phyloP scores from a whole-genome alignment of 495 filamentous ascomycete species.

The Aspergillus homomorphus region DNA sequence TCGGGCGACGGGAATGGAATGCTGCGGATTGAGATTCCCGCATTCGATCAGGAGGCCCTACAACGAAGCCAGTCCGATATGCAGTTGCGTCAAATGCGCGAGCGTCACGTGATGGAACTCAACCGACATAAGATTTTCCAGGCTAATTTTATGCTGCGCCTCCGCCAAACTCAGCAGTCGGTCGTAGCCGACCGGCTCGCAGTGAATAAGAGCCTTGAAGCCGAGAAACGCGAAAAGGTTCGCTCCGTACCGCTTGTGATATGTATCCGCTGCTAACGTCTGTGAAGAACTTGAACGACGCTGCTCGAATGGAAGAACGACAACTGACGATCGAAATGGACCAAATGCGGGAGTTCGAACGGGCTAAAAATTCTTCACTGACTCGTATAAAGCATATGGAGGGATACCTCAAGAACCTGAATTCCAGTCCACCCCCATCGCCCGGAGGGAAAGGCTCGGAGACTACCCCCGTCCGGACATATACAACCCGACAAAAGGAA shows the following conservation, averaged over 20 bases:
- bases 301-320: conserved; percentile 65
- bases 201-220: conserved; percentile 39
- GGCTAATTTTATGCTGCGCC: conserved; percentile 29
- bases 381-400: conserved; percentile 77
- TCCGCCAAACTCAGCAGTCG: conserved; percentile 35
- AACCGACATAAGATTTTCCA: conserved; percentile 56
- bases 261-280: conserved; percentile 35
- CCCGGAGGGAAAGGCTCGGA: conserved; percentile 25
- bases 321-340: conserved; percentile 70
- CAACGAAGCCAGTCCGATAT: conserved; percentile 44
- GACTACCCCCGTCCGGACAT: conserved; percentile 24
- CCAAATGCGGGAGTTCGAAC: conserved; percentile 58
- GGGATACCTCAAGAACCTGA: conserved; percentile 69
- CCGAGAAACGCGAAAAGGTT: conserved; percentile 55
- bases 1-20: conserved; percentile 19
- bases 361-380: conserved; percentile 54
- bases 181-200: conserved; percentile 28
- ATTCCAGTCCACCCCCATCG: conserved; percentile 43
- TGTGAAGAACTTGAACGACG: conserved; percentile 44
- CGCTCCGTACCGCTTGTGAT: conserved; percentile 31
- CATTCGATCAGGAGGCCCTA: conserved; percentile 36
- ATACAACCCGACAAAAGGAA: conserved; percentile 40
- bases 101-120: conserved; percentile 55
- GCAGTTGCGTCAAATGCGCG: conserved; percentile 50
- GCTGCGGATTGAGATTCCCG: conserved; percentile 36